These are phyloP conservation scores for Cenchrus fungigraminus DNA, from an alignment of 176 grass and related monocot genomes.

Conservation along the genomic window DNA sequence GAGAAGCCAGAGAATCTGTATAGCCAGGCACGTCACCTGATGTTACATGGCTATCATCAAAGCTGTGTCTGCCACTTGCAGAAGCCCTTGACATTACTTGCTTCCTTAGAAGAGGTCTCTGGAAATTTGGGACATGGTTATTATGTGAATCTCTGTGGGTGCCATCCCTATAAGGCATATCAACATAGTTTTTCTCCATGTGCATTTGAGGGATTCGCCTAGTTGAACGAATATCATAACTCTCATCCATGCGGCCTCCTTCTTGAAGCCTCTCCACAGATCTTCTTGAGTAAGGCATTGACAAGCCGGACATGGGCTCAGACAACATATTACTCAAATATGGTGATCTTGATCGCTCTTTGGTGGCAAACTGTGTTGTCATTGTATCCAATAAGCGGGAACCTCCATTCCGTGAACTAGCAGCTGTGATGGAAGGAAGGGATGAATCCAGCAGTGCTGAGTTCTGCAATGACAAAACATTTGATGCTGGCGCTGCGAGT, in stretches of 20 bases:
- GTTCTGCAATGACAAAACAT: constrained; percentile 63
- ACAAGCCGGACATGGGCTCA: constrained; percentile 68
- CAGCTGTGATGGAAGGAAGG: constrained; percentile 55
- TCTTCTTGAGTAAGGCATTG: constrained; percentile 75
- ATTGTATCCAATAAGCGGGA: constrained; percentile 59
- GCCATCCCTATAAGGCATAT: constrained; percentile 73
- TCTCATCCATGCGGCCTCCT: constrained; percentile 59
- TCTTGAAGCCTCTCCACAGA: constrained; percentile 75
- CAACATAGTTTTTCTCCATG: constrained; percentile 65
- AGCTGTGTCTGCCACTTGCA: constrained; percentile 68
- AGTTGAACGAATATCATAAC: constrained; percentile 52
- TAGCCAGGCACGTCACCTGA: constrained; percentile 67
- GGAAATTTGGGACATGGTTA: constrained; percentile 89
- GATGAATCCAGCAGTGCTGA: constrained; percentile 73
- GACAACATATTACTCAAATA: constrained; percentile 67
- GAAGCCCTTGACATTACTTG: constrained; percentile 84
- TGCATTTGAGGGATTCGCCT: constrained; percentile 72
- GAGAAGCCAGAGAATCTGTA: constrained; percentile 74
- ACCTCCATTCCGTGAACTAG: constrained; percentile 76
- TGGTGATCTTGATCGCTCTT: constrained; percentile 74
- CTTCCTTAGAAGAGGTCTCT: constrained; percentile 96
- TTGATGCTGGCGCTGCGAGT: constrained; percentile 63
- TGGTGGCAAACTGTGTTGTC: constrained; percentile 58
- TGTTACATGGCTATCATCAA: constrained; percentile 73
- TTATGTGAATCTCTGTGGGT: constrained; percentile 71